phyloP scores from a whole-genome alignment of 805 yeast genomes.

The Wickerhamomyces hampshirensis region DNA sequence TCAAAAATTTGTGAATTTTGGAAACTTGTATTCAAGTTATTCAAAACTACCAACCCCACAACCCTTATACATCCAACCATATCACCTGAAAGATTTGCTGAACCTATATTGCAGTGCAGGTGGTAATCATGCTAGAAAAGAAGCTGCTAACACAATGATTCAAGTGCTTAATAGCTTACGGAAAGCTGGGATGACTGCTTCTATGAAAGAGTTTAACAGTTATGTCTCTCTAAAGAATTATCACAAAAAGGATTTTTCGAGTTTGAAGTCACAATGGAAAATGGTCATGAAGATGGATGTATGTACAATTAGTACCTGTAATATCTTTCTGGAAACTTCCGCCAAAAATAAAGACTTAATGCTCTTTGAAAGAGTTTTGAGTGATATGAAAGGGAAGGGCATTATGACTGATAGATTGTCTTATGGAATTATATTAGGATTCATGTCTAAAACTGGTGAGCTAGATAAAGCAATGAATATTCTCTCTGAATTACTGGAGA shows the following conservation, averaged over 20 bases:
- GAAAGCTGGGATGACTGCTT: constrained; percentile 25
- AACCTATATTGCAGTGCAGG: constrained; percentile 12
- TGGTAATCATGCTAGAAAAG: constrained; percentile 6
- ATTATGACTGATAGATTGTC: constrained; percentile 29
- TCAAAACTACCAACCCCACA: constrained; percentile 28
- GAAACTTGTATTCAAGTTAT: constrained; percentile 21
- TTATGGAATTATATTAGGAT: constrained; percentile 17
- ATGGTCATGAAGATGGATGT: neutral
- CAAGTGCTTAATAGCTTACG: constrained; percentile 18
- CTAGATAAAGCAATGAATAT: constrained; percentile 1
- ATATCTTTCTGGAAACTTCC: constrained; percentile 27
- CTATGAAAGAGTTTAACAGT: constrained; percentile 25
- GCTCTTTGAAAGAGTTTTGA: constrained; percentile 13
- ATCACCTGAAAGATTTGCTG: constrained; percentile 29
- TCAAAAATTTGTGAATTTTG: constrained; percentile 6
- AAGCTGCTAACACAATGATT: neutral
- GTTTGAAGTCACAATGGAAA: constrained; percentile 7
- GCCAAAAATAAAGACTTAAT: constrained; percentile 9
- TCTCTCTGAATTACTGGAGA: neutral
- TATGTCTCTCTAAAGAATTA: constrained; percentile 18
- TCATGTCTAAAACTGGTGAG: constrained; percentile 8
- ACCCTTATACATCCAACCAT: constrained; percentile 25
- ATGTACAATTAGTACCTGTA: constrained; percentile 17
- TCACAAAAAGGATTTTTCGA: constrained; percentile 4
- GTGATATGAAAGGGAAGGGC: constrained; percentile 14